Conservation (phyloP, 257 asterid species). For the Ballota nigra region DNA sequence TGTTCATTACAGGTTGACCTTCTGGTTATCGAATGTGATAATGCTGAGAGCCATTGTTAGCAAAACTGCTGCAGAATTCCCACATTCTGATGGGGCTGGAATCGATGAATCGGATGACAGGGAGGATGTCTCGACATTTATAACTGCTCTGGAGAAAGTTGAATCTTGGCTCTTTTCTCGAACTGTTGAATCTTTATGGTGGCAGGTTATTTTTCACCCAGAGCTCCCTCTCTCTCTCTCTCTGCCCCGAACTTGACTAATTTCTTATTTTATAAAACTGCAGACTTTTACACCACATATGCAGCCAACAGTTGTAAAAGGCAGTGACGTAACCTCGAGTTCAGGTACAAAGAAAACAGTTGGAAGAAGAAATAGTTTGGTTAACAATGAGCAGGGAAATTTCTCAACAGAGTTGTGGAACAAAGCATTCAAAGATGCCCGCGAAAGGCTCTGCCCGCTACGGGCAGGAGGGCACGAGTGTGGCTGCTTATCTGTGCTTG, state of each 20-base stretch:
- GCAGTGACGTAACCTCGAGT: conserved; percentile 30
- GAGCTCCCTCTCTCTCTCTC: conserved; percentile 12
- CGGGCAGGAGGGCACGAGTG: conserved; percentile 74
- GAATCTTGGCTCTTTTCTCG: conserved; percentile 96
- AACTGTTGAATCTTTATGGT: conserved; percentile 86
- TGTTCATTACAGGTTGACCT: conserved; percentile 64
- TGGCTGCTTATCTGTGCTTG: conserved; percentile 77
- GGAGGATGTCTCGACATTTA: conserved; percentile 63
- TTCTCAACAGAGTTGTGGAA: conserved; percentile 82
- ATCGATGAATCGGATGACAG: conserved; percentile 43
- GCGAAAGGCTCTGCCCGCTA: conserved; percentile 90
- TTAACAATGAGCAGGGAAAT: conserved; percentile 63
- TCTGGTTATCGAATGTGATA: conserved; percentile 85
- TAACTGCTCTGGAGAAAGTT: conserved; percentile 64
- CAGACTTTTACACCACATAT: conserved; percentile 94
- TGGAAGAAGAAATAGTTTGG: conserved; percentile 49
- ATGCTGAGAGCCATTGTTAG: conserved; percentile 84
- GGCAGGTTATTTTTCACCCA: conserved; percentile 75
- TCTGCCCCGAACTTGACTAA: not conserved
- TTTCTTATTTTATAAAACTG: conserved; percentile 22
- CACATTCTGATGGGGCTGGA: conserved; percentile 22
- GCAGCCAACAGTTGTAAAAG: conserved; percentile 66
- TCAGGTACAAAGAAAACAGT: conserved; percentile 42
- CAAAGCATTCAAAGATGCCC: conserved; percentile 89
- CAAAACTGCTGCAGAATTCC: conserved; percentile 54